These are phyloP conservation scores for Hymenoscyphus albidus DNA, from an alignment of 2,329 filamentous ascomycete species.

Conservation along the genomic window DNA sequence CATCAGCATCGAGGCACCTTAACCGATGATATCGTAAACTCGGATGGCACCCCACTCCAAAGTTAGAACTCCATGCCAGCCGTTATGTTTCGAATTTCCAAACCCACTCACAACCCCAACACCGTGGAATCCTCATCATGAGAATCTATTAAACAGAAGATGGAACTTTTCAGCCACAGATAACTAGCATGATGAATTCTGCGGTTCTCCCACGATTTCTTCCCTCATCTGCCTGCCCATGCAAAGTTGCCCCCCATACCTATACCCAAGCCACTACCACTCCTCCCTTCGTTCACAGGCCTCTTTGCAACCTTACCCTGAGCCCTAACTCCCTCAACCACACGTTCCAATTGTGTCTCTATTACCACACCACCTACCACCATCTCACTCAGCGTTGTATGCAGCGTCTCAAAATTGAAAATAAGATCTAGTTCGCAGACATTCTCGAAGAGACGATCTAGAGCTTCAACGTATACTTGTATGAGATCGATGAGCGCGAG, in stretches of 20 bases:
- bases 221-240: constrained; percentile 23
- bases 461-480: constrained; percentile 94
- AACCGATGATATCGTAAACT: background rate
- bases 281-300: constrained; percentile 67
- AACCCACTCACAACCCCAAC: background rate
- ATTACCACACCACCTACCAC: constrained; percentile 92
- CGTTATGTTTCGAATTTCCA: background rate
- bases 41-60: background rate
- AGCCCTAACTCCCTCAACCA: constrained; percentile 76
- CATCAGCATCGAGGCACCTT: too few species aligned
- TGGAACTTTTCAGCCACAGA: background rate
- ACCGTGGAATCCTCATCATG: background rate
- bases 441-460: constrained; percentile 95
- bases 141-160: background rate
- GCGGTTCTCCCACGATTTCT: background rate
- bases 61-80: background rate
- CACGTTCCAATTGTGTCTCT: constrained; percentile 84
- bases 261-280: constrained; percentile 48
- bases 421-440: constrained; percentile 96
- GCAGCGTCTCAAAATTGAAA: constrained; percentile 97
- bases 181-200: background rate
- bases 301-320: constrained; percentile 76
- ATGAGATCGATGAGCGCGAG: constrained; percentile 94
- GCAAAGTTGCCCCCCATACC: constrained; percentile 34
- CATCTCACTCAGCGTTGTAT: constrained; percentile 89